Evolutionary conservation across 176 grass and related monocot genomes (phyloP), one percentile per base, ranked within the genome.

Genomic region (Zizania latifolia): DNA sequence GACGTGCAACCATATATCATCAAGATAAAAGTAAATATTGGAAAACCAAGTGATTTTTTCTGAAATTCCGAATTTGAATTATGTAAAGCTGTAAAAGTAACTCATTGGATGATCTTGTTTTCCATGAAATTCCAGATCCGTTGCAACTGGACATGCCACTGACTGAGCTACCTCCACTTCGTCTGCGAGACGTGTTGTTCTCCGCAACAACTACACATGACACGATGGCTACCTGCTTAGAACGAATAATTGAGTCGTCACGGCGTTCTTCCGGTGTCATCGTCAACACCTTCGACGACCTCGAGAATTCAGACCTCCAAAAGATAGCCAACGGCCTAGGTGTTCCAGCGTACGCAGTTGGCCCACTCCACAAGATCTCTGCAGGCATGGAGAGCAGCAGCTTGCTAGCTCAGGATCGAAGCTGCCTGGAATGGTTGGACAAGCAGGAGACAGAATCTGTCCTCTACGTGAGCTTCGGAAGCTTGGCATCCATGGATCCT

Each of bases 391-490:
- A 68, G 0, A 68, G 62, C 39, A n/a, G n/a, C n/a, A 85, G 83
- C 53, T 24, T 85, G 38, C 3, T 85, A 9, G 23, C 16, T 8
- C 83, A 67, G 8, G 83, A 86, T 3, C 23, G 9, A 17, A 38
- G 35, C 7, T 80, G 77, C 14, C 15, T 86, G 10, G 24, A 68
- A 36, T 86, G 83, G 83, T 15, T 86, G 31, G 83, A 80, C 53
- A 53, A 19, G 55, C 70, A 86, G 22, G 53, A 73, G 32, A 13
- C 6, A 0, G 51, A 38, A 0, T 86, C 83, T 0, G 83, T 86
- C 14, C 76, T 86, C 8, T 86, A 86, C n/a, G 77, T 86, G 24
- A 86, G 83, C 62, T 61, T 86, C 19, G 83, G 83, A 32, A 86
- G 70, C 62, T n/a, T 86, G 53, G 70, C 77, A 2, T 68, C 39